Base-by-base conservation (phyloP, 1,139 yeast species). In the Nakaseomyces kungkrabaensis region DNA sequence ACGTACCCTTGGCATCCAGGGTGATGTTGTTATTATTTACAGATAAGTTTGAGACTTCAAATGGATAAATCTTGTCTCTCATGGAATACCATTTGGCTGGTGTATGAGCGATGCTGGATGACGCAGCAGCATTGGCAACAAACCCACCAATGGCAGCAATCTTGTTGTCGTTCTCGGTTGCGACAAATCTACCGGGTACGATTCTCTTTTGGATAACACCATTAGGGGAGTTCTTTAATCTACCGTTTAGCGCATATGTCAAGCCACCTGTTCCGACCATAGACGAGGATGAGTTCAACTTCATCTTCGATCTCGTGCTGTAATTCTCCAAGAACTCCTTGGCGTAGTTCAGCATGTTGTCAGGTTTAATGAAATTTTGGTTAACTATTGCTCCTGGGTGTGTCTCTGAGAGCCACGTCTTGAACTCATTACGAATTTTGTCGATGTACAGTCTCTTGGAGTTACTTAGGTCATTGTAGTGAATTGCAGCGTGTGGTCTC, bases 71-170 rank as follows among this genome's bases (percentile, higher is more conserved):
- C 44, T 41, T 41, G 34, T 41, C 44, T 29, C 44, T 27, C 33
- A 27, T 41, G 24, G 44, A 41, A 24, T 27, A 27, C 44, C 44
- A 41, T 11, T 41, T 41, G 24, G 22, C 34, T 7, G 44, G 44
- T 7, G 33, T 27, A 17, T 27, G 24, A 5, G 34, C 33, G 24
- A 41, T 29, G 25, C 11, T 29, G n/a, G 44, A 27, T 6, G 44
- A 41, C 10, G 44, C 34, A 4, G 44, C 22, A 4, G 44, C 44
- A 13, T 45, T 45, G 3, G 68, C 81, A 43, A 82, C 73, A 57
- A 85, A 84, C n/a, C 95, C 95, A 60, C 85, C 94, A 56, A 84
- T 73, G 7, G 87, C 90, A 31, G 81, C 82, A 48, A 73, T 75
- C 52, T 76, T 71, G 45, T 63, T 66, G 29, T 56, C 55, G 22